Base-by-base conservation (phyloP, 2,329 filamentous ascomycete species). In the Monilinia fructicola region DNA sequence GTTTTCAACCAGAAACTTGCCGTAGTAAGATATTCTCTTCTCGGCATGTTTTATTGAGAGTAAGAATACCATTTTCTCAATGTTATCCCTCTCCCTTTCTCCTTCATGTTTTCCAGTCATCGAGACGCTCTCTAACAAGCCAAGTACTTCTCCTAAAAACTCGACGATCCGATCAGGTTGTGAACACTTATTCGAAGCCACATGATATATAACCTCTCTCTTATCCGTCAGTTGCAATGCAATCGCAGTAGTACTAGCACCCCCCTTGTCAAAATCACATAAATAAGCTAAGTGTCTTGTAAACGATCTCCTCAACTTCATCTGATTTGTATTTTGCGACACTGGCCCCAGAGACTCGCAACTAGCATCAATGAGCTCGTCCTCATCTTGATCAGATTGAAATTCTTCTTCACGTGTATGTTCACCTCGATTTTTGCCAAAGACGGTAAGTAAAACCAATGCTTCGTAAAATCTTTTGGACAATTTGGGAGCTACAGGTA, bases 181-280 rank as follows among this genome's bases (percentile, higher is more conserved):
- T 3, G 9, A 16, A 23, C 1, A 42, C 11, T 11, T 67, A 66
- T 84, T 84, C 1, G 77, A 77, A 3, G 82, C 78, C 10, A 83
- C 60, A 78, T 81, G 83, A 50, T 82, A 81, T 2, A 76, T 73
- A 61, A 76, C 77, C 44, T 46, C 44, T n/a, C 70, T 69, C 0
- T 76, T 66, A 1, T 70, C 48, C 0, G 54, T 67, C 0, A 78
- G 72, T 67, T 84, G 77, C 1, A 82, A 69, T 0, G 76, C 81
- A 35, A 84, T 78, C 0, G 82, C 77, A 0, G 82, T 79, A n/a
- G 78, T 79, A 0, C 78, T 78, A 2, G 74, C 69, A 2, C 82
- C 82, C 0, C 82, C 82, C 68, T 82, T 83, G 0, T 74, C 69
- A 58, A 78, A 78, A 65, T 83, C 82, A 68, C 81, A 83, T 9